Evolutionary conservation across 139 green algal species (phyloP).

Genomic region (Pedinophyceae sp.): DNA sequence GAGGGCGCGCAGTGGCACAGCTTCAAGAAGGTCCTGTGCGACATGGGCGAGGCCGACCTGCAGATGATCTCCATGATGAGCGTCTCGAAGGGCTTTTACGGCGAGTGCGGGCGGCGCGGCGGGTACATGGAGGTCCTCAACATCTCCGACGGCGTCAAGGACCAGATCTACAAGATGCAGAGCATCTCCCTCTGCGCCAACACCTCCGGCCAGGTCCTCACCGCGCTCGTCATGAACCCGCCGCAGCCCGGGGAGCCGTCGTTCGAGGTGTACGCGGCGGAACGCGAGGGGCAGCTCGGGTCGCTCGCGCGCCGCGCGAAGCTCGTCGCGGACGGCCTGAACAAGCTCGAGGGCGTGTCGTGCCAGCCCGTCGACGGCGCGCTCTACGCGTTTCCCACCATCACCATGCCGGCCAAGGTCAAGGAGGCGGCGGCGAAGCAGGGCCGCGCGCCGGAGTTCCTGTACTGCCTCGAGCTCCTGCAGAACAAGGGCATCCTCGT

Average conservation of each 20-base stretch:
- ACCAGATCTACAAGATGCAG: constrained; percentile 76
- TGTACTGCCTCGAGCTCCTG: constrained; percentile 14
- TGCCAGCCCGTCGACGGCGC: constrained; percentile 58
- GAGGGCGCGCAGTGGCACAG: neutral
- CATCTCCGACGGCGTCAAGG: constrained; percentile 39
- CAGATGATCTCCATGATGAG: constrained; percentile 68
- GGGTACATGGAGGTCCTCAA: constrained; percentile 81
- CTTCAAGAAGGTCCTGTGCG: constrained; percentile 16
- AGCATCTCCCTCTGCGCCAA: constrained; percentile 89
- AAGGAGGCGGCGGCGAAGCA: constrained; percentile 2
- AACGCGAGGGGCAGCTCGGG: constrained; percentile 35
- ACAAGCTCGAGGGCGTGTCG: constrained; percentile 69
- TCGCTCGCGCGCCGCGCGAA: constrained; percentile 62
- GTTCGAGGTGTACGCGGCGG: constrained; percentile 50
- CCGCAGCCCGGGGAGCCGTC: constrained; percentile 62
- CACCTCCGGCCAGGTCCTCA: constrained; percentile 68
- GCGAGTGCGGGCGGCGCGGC: constrained; percentile 74
- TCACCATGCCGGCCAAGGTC: constrained; percentile 28
- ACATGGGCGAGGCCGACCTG: constrained; percentile 62
- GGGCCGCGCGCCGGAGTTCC: constrained; percentile 5
- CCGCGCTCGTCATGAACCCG: constrained; percentile 77
- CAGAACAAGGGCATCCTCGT: constrained; percentile 57
- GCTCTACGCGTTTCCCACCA: constrained; percentile 50
- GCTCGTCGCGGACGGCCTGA: constrained; percentile 55
- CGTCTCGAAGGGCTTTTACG: constrained; percentile 74